These are phyloP conservation scores for Ogataea henricii DNA, from an alignment of 805 yeast genomes.

Conservation along the genomic window DNA sequence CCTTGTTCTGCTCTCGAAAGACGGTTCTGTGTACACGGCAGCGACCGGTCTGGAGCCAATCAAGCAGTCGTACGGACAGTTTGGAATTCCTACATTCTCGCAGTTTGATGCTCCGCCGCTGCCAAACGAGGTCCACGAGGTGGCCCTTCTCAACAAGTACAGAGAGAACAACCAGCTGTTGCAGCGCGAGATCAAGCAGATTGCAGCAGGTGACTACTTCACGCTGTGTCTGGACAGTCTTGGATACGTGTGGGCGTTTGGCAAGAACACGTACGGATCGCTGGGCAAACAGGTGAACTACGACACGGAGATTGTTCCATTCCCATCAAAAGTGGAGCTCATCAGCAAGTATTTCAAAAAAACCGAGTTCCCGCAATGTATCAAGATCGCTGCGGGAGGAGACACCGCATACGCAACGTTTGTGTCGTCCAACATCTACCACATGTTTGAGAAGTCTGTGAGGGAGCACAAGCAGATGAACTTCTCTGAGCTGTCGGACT, in stretches of 20 bases:
- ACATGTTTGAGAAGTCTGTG: conserved; percentile 36
- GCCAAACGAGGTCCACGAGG: conserved; percentile 51
- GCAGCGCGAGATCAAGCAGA: conserved; percentile 51
- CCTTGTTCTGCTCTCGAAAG: conserved; percentile 58
- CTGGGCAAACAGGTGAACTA: conserved; percentile 69
- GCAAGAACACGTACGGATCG: conserved; percentile 83
- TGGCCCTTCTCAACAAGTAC: conserved; percentile 57
- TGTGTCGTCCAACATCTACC: conserved; percentile 37
- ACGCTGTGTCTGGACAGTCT: conserved; percentile 65
- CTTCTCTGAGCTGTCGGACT: conserved; percentile 23
- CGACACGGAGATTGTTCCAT: conserved; percentile 66
- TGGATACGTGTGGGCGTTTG: conserved; percentile 85
- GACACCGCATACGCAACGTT: conserved; percentile 59
- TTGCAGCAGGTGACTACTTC: conserved; percentile 77
- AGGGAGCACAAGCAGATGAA: conserved; percentile 17
- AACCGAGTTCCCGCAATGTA: conserved; percentile 48
- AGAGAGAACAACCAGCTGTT: conserved; percentile 26
- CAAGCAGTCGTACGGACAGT: conserved; percentile 68
- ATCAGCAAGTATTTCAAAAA: conserved; percentile 42
- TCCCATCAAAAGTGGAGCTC: conserved; percentile 59
- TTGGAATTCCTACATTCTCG: conserved; percentile 73
- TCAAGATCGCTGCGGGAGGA: conserved; percentile 67
- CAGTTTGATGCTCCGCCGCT: conserved; percentile 61
- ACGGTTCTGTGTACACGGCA: conserved; percentile 63
- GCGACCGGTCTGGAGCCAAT: conserved; percentile 55